Percentiles rank a stretch among this genome's conserved stretches.
phyloP scores from a whole-genome alignment of 1,284 basidiomycete species.

The Bjerkandera adusta region DNA sequence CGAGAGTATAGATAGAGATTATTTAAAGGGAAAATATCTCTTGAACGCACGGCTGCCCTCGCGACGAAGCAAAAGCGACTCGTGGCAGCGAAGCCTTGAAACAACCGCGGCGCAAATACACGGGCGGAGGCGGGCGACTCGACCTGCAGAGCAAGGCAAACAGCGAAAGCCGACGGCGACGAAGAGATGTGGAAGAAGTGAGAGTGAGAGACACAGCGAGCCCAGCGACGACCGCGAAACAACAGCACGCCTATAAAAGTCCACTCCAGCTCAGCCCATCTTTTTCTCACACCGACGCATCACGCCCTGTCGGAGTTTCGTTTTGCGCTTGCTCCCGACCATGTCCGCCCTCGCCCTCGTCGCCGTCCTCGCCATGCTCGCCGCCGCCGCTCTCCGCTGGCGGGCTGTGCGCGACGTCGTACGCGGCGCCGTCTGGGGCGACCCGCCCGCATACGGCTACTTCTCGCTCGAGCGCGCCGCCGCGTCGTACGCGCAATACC shows the following conservation, averaged over 20 bases:
- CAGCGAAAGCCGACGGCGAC: constrained; percentile 8
- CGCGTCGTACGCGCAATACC: constrained; percentile 28
- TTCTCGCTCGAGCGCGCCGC: constrained; percentile 27
- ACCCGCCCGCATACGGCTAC: constrained; percentile 18
- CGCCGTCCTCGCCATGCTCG: constrained; percentile 19
- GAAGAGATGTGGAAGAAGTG: constrained; percentile 5
- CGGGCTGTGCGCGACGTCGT: constrained; percentile 20
- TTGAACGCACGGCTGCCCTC: constrained; percentile 34
- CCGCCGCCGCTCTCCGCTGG: constrained; percentile 19
- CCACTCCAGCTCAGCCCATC: not conserved
- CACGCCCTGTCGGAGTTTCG: not conserved
- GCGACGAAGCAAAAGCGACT: constrained; percentile 27
- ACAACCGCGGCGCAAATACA: constrained; percentile 11
- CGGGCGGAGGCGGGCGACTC: constrained; percentile 10
- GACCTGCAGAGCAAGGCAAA: constrained; percentile 14
- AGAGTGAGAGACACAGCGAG: constrained; percentile 9
- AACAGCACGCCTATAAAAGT: constrained; percentile 9
- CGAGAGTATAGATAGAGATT: constrained; percentile 27
- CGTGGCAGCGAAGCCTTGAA: constrained; percentile 14
- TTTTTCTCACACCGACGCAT: constrained; percentile 6
- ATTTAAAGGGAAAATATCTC: constrained; percentile 46
- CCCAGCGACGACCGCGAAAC: constrained; percentile 4
- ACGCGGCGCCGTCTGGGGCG: no score
- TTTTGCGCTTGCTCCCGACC: not conserved
- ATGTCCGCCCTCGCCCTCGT: constrained; percentile 20